Percentiles rank a stretch among this genome's conserved stretches.
phyloP scores from a whole-genome alignment of 768 basidiomycete species.

The Lyophyllum atratum region DNA sequence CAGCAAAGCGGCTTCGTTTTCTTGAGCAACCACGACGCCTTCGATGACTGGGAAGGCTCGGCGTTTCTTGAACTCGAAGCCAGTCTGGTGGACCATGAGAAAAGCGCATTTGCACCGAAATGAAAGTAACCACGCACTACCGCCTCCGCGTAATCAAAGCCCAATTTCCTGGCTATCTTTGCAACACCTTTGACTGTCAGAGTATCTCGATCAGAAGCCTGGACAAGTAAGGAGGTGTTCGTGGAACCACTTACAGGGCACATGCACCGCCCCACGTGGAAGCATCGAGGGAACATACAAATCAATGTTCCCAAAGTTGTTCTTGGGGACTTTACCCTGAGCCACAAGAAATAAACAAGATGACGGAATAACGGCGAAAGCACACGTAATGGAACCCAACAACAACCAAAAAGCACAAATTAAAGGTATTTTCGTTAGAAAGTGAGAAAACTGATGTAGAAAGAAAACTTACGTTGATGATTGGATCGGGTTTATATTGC shows the following conservation, averaged over 20 bases:
- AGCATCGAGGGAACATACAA: constrained; percentile 95
- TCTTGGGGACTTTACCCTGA: constrained; percentile 92
- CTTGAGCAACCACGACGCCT: constrained; percentile 85
- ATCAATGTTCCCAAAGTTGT: constrained; percentile 96
- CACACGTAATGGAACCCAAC: constrained; percentile 3
- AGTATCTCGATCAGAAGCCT: constrained; percentile 2
- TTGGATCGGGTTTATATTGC: constrained; percentile 73
- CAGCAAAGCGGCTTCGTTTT: constrained; percentile 71
- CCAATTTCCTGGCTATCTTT: constrained; percentile 86
- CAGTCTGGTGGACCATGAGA: constrained; percentile 54
- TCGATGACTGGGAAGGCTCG: constrained; percentile 82
- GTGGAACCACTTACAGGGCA: constrained; percentile 73
- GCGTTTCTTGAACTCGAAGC: constrained; percentile 95
- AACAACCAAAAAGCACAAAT: constrained; percentile 1
- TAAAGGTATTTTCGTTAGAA: neutral
- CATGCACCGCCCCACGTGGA: constrained; percentile 80
- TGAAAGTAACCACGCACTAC: constrained; percentile 63
- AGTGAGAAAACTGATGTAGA: neutral
- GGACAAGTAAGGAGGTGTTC: neutral
- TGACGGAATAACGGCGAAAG: neutral
- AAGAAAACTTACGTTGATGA: constrained; percentile 69
- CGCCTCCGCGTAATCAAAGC: constrained; percentile 91
- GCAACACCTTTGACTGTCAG: constrained; percentile 78
- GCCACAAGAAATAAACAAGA: neutral
- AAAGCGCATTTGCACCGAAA: neutral